Base-by-base conservation (phyloP, 1,284 basidiomycete species). In the Apiotrichum porosum region DNA sequence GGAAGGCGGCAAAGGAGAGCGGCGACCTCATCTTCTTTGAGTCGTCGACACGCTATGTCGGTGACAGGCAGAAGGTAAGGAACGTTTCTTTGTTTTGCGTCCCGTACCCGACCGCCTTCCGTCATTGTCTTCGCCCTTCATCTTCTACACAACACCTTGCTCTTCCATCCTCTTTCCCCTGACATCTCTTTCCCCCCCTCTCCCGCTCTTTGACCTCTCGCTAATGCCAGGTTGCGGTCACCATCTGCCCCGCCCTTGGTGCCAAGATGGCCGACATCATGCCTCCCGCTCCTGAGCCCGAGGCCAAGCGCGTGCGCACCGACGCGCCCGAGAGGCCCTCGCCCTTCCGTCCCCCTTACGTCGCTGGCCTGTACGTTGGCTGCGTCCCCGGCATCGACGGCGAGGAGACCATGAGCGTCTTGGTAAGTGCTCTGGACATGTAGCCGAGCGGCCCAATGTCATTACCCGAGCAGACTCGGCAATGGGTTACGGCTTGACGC, bases 321-420 rank as follows among this genome's bases (percentile, higher is more conserved):
- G 37, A 19, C 26, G 42, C 37, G 6, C 10, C 44, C 8, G 47
- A 47, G 22, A 31, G 42, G 33, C 36, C 45, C 9, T 82, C 91
- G 63, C 88, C 88, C 0, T 91, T 93, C 69, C 74, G 78, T 26
- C 85, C 86, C 6, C 89, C 89, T 2, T 92, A 92, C 68, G 81
- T 81, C 36, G 76, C 79, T 8, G 82, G 83, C 41, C 75, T 93
- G 26, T 79, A 81, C 58, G 70, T 92, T 3, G 88, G 87, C 1
- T 82, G 86, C 54, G 63, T 91, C 39, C 76, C 77, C 51, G 82
- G 84, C 42, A 78, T 81, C 41, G 77, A 81, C 37, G 79, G 78
- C 37, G 79, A 79, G 30, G 77, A 78, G 35, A 79, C 83, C 49
- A 88, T 89, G 74, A 81, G 81, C 39, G 77, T 86, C 24, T 67